A percentile compares a stretch with the other conserved stretches of the same genome.
These are phyloP conservation scores for Polyplosphaeria fusca DNA, from an alignment of 495 filamentous ascomycete species.

Conservation along the genomic window DNA sequence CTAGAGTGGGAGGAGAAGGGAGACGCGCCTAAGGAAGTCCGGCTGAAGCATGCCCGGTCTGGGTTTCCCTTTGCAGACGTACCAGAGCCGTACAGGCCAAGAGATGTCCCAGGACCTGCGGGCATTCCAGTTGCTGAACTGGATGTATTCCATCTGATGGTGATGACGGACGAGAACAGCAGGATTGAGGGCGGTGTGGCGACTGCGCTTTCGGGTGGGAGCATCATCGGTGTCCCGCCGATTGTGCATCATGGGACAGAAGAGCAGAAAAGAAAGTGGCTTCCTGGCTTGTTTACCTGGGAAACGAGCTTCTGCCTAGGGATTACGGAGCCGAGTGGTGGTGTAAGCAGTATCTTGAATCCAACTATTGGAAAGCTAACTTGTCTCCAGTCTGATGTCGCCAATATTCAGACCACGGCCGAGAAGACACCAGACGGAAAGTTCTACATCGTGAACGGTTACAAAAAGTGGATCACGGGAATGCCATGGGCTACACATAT, in stretches of 20 bases:
- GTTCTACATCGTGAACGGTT: slow-evolving; percentile 36
- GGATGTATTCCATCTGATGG: slow-evolving; percentile 41
- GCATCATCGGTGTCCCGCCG: slow-evolving; percentile 35
- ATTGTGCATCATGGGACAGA: slow-evolving; percentile 35
- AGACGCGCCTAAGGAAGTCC: slow-evolving; percentile 35
- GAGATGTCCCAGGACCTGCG: slow-evolving; percentile 36
- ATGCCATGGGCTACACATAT: slow-evolving; percentile 38
- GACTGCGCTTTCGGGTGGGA: slow-evolving; percentile 31
- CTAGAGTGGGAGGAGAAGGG: slow-evolving; percentile 43
- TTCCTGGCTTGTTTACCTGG: slow-evolving; percentile 36
- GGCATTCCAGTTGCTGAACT: slow-evolving; percentile 39
- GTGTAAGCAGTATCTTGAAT: slow-evolving; percentile 1
- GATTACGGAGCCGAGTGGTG: slow-evolving; percentile 37
- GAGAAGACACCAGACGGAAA: slow-evolving; percentile 32
- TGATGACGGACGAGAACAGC: slow-evolving; percentile 39
- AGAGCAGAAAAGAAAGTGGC: slow-evolving; percentile 35
- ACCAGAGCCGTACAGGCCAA: slow-evolving; percentile 36
- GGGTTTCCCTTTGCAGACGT: slow-evolving; percentile 42
- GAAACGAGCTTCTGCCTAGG: slow-evolving; percentile 37
- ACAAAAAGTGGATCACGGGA: slow-evolving; percentile 40
- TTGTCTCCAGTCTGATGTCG: slow-evolving; percentile 28
- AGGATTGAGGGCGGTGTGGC: slow-evolving; percentile 40
- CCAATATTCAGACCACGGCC: slow-evolving; percentile 35
- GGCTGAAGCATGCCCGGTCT: slow-evolving; percentile 35
- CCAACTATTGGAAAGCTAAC: background rate